Conservation (phyloP, 306 rosid genomes). For the Vigna angularis region DNA sequence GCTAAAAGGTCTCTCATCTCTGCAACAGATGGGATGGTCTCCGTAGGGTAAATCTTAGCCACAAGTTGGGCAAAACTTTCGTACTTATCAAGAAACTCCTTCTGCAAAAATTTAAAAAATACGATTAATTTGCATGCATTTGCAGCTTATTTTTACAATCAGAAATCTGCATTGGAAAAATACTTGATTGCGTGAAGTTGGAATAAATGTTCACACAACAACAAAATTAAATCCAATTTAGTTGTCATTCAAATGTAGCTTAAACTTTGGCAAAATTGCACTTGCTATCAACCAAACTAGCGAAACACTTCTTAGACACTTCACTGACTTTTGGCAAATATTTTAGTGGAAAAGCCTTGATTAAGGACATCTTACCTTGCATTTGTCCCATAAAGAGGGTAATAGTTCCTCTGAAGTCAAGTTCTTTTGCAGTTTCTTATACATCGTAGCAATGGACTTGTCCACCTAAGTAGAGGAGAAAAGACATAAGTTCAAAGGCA, state of each 20-base stretch:
- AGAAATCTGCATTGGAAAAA: conserved; percentile 3
- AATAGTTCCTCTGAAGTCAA: conserved; percentile 90
- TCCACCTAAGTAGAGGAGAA: conserved; percentile 67
- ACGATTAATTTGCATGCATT: conserved; percentile 26
- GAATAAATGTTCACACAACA: neutral
- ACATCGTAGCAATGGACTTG: conserved; percentile 83
- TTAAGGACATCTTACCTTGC: conserved; percentile 74
- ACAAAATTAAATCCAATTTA: conserved; percentile 7
- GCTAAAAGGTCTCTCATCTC: conserved; percentile 90
- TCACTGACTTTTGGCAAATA: conserved; percentile 23
- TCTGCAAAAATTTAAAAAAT: conserved; percentile 61
- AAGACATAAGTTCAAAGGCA: conserved; percentile 33
- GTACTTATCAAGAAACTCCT: conserved; percentile 94
- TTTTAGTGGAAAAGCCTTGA: conserved; percentile 5
- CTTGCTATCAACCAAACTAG: conserved; percentile 12
- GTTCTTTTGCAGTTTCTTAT: conserved; percentile 94
- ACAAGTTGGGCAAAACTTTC: conserved; percentile 93
- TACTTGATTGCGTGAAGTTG: neutral
- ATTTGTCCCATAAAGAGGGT: conserved; percentile 98
- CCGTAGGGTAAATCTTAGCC: conserved; percentile 84
- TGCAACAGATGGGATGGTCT: conserved; percentile 65
- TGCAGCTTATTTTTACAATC: neutral
- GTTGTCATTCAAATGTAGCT: neutral
- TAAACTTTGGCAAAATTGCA: conserved; percentile 4
- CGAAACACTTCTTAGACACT: conserved; percentile 10